Conservation (phyloP, 2,329 filamentous ascomycete species). For the Dothideomycetidae sp. region DNA sequence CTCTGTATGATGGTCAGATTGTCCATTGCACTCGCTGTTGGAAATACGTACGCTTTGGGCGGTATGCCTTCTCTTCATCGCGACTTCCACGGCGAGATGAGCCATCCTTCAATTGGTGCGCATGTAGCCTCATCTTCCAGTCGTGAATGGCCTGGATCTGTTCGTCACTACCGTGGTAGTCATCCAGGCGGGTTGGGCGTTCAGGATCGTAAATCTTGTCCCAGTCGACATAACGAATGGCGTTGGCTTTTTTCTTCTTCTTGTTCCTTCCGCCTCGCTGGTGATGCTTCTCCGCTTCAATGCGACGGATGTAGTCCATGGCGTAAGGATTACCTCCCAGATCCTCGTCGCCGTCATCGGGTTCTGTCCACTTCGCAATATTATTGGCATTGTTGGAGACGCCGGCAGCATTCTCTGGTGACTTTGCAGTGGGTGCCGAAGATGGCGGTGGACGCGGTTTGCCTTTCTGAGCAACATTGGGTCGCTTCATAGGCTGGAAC, state of each 20-base stretch:
- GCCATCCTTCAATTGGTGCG: slow-evolving; percentile 44
- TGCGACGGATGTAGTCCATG: slow-evolving; percentile 11
- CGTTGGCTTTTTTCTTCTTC: slow-evolving; percentile 42
- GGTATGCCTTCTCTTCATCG: slow-evolving; percentile 29
- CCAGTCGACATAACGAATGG: slow-evolving; percentile 44
- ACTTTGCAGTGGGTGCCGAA: slow-evolving; percentile 17
- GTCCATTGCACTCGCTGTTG: slow-evolving; percentile 11
- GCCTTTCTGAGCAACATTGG: slow-evolving; percentile 48
- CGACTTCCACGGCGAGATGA: slow-evolving; percentile 35
- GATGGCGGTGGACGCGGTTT: slow-evolving; percentile 42
- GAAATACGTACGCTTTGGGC: slow-evolving; percentile 32
- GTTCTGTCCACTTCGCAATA: slow-evolving; percentile 68
- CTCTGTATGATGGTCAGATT: slow-evolving; percentile 9
- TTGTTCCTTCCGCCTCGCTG: slow-evolving; percentile 67
- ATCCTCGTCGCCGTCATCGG: slow-evolving; percentile 86
- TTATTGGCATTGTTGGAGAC: slow-evolving; percentile 36
- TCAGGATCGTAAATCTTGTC: slow-evolving; percentile 81
- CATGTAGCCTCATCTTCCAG: slow-evolving; percentile 73
- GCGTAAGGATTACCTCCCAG: slow-evolving; percentile 36
- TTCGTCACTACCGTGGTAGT: slow-evolving; percentile 74
- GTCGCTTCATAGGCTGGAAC: slow-evolving; percentile 76
- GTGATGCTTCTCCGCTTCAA: slow-evolving; percentile 27
- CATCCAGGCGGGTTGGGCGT: slow-evolving; percentile 68
- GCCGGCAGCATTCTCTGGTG: slow-evolving; percentile 14
- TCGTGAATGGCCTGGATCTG: slow-evolving; percentile 64